Percentiles rank a stretch among this genome's conserved stretches.
phyloP scores from a whole-genome alignment of 139 green algal species.

The Choricystis sp. region DNA sequence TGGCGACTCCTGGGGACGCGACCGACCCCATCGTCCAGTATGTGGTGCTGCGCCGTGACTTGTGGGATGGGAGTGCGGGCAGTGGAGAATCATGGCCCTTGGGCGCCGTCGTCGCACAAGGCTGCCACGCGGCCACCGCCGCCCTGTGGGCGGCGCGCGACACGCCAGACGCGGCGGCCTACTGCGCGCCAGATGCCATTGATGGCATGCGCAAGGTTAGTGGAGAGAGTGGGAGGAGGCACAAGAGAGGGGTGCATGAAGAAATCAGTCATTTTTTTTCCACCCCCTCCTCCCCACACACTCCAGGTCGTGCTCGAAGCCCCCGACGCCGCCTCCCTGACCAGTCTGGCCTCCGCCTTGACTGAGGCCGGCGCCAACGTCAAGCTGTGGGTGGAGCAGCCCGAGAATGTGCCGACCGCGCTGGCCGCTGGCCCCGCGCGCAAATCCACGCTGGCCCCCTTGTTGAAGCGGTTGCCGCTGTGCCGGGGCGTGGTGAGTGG shows the following conservation, averaged over 20 bases:
- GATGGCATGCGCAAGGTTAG: neutral
- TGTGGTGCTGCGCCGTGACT: neutral
- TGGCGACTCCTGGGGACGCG: neutral
- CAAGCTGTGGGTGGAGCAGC: neutral
- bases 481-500: neutral
- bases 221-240: no score
- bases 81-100: neutral
- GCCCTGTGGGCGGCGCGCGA: neutral
- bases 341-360: neutral
- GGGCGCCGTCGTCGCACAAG: neutral
- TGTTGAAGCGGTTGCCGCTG: neutral
- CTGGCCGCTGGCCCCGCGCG: neutral
- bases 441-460: neutral
- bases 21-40: neutral
- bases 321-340: neutral
- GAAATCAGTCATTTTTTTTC: no score
- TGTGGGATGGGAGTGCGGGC: neutral
- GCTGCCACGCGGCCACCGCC: neutral
- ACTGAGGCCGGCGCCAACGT: neutral
- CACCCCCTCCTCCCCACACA: no score
- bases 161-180: neutral
- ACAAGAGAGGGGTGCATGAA: no score
- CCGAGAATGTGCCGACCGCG: neutral
- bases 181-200: neutral
- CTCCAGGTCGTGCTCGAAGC: neutral